Evolutionary conservation across 257 asterid species (phyloP), one percentile per base, ranked within the genome.

Genomic region (Ajuga chamaepitys): DNA sequence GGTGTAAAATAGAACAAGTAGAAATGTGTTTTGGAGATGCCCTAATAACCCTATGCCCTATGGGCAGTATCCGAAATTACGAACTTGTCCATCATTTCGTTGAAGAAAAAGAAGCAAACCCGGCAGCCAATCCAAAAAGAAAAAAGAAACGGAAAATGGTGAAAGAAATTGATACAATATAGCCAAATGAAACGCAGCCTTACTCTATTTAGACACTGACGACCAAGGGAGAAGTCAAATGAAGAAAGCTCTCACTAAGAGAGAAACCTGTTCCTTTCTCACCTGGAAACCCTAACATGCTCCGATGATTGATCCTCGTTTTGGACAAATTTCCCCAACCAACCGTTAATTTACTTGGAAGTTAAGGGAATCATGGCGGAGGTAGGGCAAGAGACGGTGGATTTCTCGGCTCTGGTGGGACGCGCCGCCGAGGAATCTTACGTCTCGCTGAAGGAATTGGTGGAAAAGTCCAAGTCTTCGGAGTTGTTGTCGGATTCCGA

Each of bases 341-440:
- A 24, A 68, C 10, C 58, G 22, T 38, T 69, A 40, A 74, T 70
- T 76, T 74, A 68, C 7, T 53, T 64, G 68, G 59, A 35, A 45
- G 13, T 12, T 26, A 48, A 54, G 58, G 57, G 55, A 75, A 68
- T 50, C 74, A 88, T 90, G 97, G 94, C 74, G 77, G 99, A 88
- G 84, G 64, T 74, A 54, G 96, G 95, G 77, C 88, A 82, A 68
- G 88, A 85, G 81, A 85, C 95, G 82, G 93, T 88, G 80, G 89
- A 86, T 78, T 94, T 94, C 79, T 78, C 92, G 65, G 80, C 86
- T 46, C 79, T 94, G 83, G 91, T 90, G 42, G 82, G 77, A 4
- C 81, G 95, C 58, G 85, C 95, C 30, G 93, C 99, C 30, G 96
- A 88, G 74, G 98, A 94, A 26, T 85, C 99, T 7, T 94, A 80